Percentiles rank a stretch among this genome's conserved stretches.
Evolutionary conservation across 495 filamentous ascomycete genomes (phyloP).

Genomic region (Mytilinidion resinicola): DNA sequence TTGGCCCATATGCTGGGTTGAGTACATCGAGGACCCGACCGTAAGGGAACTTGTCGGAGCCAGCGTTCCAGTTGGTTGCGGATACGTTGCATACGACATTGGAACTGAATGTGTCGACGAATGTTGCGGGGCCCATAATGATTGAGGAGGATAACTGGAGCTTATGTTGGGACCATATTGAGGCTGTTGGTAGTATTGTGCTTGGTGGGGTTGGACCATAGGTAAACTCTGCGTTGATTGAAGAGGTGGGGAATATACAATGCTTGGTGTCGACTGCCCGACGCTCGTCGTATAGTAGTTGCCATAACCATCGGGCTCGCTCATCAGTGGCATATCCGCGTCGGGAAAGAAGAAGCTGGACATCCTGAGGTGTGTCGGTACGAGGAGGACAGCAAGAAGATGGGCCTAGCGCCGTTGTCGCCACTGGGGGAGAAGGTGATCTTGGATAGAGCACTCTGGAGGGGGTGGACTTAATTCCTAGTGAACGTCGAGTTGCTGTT

Average conservation of each 20-base stretch:
- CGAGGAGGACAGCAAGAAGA: not conserved
- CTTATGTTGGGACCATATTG: conserved; percentile 8
- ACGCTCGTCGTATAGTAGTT: conserved; percentile 26
- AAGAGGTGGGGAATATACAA: conserved; percentile 23
- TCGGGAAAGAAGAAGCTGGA: conserved; percentile 32
- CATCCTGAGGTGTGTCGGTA: conserved; percentile 14
- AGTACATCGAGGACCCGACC: conserved; percentile 7
- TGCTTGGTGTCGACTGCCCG: conserved; percentile 21
- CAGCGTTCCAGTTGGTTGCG: conserved; percentile 10
- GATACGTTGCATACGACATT: conserved; percentile 17
- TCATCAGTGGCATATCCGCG: conserved; percentile 29
- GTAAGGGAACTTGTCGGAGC: conserved; percentile 1
- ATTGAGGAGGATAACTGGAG: conserved; percentile 20
- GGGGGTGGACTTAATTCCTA: too few relatives aligned
- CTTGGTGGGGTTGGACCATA: conserved; percentile 5
- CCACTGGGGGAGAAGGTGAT: not conserved
- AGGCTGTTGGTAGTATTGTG: conserved; percentile 14
- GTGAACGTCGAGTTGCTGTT: too few relatives aligned
- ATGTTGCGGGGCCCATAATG: conserved; percentile 16
- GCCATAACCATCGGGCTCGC: conserved; percentile 27
- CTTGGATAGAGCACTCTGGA: too few relatives aligned
- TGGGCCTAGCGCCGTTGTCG: not conserved
- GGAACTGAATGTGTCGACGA: conserved; percentile 8
- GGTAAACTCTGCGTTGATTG: conserved; percentile 11
- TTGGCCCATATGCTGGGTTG: conserved; percentile 1